Evolutionary conservation across 257 asterid species (phyloP).

Genomic region (Catharanthus roseus): DNA sequence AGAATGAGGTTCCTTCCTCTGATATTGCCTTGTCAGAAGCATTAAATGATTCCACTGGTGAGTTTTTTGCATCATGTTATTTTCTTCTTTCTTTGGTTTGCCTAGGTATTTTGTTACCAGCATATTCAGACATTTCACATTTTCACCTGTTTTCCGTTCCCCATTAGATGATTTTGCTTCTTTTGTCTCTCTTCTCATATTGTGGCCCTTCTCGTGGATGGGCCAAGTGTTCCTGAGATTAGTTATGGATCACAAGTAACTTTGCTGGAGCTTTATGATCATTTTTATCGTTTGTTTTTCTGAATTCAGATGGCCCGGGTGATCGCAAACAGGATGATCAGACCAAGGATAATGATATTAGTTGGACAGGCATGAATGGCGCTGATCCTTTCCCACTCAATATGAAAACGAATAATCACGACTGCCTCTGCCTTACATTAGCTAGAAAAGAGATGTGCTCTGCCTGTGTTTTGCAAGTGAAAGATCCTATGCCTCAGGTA

Average conservation of each 20-base stretch:
- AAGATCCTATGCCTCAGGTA: constrained; percentile 6
- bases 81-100: neutral
- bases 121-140: neutral
- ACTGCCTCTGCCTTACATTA: neutral
- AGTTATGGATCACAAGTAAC: neutral
- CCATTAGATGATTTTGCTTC: neutral
- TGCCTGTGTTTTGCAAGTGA: neutral
- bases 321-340: neutral
- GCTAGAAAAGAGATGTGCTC: neutral
- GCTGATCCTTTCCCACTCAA: neutral
- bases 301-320: constrained; percentile 4
- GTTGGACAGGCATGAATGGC: neutral
- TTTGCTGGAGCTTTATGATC: neutral
- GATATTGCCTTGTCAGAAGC: neutral
- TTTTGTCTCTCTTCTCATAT: neutral
- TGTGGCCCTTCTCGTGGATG: neutral
- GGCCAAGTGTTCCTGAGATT: neutral
- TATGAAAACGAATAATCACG: neutral
- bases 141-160: neutral
- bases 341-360: neutral
- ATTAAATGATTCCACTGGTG: constrained; percentile 6
- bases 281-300: neutral
- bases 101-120: neutral
- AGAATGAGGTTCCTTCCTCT: constrained; percentile 5
- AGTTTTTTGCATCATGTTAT: neutral